Percentiles rank a stretch among this genome's conserved stretches.
phyloP scores from a whole-genome alignment of 75 land plant species.

The Azolla pinnata region DNA sequence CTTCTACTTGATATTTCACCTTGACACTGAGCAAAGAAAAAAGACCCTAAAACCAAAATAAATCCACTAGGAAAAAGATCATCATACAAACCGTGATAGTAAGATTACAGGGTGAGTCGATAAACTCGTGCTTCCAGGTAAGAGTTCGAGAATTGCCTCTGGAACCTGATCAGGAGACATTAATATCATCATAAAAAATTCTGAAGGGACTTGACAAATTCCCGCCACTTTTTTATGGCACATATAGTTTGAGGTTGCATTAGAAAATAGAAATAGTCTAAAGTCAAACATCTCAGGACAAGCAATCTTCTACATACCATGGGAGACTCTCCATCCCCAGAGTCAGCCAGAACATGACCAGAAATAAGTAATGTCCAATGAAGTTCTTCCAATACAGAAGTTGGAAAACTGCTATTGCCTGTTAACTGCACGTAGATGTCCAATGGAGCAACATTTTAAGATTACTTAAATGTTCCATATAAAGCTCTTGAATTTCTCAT shows the following conservation, averaged over 20 bases:
- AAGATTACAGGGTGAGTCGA: conserved; percentile 71
- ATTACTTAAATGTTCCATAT: too few species aligned
- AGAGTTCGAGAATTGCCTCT: conserved; percentile 42
- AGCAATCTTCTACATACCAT: conserved; percentile 36
- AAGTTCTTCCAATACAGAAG: conserved; percentile 64
- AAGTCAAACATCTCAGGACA: not conserved
- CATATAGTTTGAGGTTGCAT: too few species aligned
- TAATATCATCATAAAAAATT: not conserved
- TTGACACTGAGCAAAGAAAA: too few species aligned
- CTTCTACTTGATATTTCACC: too few species aligned
- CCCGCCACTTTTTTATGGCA: too few species aligned
- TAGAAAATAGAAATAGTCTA: not conserved
- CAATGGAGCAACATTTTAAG: too few species aligned
- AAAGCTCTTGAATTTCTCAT: too few species aligned
- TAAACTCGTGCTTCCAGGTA: conserved; percentile 25
- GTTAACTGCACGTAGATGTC: conserved; percentile 32
- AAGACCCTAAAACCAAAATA: too few species aligned
- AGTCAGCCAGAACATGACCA: conserved; percentile 88
- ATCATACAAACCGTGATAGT: conserved; percentile 69
- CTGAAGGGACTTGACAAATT: too few species aligned
- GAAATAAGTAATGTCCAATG: conserved; percentile 72
- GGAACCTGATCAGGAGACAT: conserved; percentile 46
- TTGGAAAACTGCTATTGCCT: conserved; percentile 39
- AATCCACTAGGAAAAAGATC: too few species aligned
- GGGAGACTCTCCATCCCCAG: conserved; percentile 85